Conservation (phyloP, 179 eudicot genomes). For the Beta macrorhiza region DNA sequence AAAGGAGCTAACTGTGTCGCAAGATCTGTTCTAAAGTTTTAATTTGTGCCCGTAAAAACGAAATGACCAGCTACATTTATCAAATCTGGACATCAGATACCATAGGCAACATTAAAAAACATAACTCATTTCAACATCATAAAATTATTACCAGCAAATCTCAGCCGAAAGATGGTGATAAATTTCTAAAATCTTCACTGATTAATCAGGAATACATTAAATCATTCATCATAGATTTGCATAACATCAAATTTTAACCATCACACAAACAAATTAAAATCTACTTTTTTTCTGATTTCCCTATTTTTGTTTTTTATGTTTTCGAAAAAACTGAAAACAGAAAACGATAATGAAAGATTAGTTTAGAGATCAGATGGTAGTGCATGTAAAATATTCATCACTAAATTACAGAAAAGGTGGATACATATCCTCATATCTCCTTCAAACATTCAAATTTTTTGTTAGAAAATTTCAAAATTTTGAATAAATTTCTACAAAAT, state of each 20-base stretch:
- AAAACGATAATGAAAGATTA: neutral
- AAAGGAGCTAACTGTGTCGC: conserved; percentile 53
- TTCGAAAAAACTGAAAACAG: neutral
- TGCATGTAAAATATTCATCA: conserved; percentile 17
- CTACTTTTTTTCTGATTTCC: no score
- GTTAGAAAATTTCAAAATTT: no score
- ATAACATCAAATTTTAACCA: neutral
- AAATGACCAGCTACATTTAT: conserved; percentile 40
- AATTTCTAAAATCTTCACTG: conserved; percentile 28
- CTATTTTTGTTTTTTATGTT: no score
- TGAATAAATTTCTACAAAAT: no score
- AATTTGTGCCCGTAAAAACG: conserved; percentile 41
- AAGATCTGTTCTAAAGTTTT: conserved; percentile 31
- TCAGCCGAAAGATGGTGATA: conserved; percentile 52
- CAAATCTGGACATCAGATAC: conserved; percentile 52
- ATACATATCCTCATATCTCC: conserved; percentile 11
- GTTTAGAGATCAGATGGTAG: conserved; percentile 50
- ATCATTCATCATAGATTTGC: conserved; percentile 35
- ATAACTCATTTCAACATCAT: no score
- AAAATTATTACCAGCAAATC: conserved; percentile 27
- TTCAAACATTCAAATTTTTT: neutral
- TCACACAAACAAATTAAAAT: neutral
- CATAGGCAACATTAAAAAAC: conserved; percentile 30
- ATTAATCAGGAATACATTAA: conserved; percentile 21
- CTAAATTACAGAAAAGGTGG: neutral